Conservation (phyloP, 78 protist genomes). For the Dictyostelium citrinum region DNA sequence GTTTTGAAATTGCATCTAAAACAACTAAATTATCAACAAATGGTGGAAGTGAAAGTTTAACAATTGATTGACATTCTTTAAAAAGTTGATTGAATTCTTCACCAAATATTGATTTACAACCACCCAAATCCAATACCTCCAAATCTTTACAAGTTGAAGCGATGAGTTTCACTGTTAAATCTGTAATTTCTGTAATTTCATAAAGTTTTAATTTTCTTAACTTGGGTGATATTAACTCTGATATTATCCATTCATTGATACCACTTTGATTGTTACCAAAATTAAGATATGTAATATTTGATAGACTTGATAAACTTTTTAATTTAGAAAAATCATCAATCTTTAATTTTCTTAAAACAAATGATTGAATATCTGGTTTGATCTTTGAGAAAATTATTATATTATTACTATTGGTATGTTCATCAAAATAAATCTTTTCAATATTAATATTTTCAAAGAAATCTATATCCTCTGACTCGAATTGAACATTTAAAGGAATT, state of each 20-base stretch:
- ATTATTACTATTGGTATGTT: background rate
- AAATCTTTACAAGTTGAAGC: background rate
- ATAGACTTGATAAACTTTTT: background rate
- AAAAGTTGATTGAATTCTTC: background rate
- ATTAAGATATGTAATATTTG: slow-evolving; percentile 6
- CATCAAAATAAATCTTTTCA: background rate
- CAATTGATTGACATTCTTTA: background rate
- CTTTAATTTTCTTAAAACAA: background rate
- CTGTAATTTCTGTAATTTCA: background rate
- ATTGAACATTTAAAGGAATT: background rate
- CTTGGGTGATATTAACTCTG: background rate
- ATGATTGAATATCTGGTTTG: background rate
- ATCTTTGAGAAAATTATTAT: background rate
- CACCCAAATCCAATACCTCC: slow-evolving; percentile 25
- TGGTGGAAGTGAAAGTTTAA: slow-evolving; percentile 16
- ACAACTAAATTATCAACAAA: background rate
- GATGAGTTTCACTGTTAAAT: background rate
- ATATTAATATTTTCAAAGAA: background rate
- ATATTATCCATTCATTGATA: background rate
- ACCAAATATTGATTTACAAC: background rate
- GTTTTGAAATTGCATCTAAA: background rate
- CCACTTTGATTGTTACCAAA: background rate
- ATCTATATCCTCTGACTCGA: background rate
- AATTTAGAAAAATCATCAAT: background rate
- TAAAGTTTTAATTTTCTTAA: slow-evolving; percentile 3